Evolutionary conservation across 768 basidiomycete species (phyloP), one percentile per base, ranked within the genome.

Genomic region (Coprinopsis marcescibilis): DNA sequence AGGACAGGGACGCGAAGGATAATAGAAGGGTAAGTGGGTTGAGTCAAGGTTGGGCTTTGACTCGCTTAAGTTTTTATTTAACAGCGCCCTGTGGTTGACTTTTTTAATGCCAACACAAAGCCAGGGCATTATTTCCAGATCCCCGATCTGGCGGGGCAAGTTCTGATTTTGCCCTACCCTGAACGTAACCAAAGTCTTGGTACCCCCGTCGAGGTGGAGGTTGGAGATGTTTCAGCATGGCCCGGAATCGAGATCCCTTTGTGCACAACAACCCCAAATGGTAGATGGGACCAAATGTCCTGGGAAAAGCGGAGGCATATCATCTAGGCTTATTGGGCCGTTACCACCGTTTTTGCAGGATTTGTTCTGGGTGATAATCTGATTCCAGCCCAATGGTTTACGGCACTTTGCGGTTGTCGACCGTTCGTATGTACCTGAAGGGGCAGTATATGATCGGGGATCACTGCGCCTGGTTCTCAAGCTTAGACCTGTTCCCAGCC

Each of bases 11-110:
- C n/a, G n/a, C n/a, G n/a, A 20, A 43, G 24, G 63, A 70, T 69
- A 60, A 71, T 75, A 71, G 72, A n/a, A n/a, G n/a, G n/a, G n/a
- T n/a, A n/a, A n/a, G n/a, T n/a, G 76, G 72, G 69, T 71, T 69
- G 65, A 58, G 67, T 72, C 68, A 67, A 62, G 65, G 64, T 60
- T 46, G 45, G 54, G 54, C 50, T 54, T 56, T 58, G 60, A 56
- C 60, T 46, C 57, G 50, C 57, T 58, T 52, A 55, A 52, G 56
- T 62, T 58, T 66, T 72, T 72, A 72, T 72, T 72, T 66, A 53
- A 57, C 59, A 63, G 61, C 64, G 65, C 64, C 62, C 56, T 40
- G 35, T 36, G 35, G 50, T 55, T 62, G 57, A 65, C 60, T 65
- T 63, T 58, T 60, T 53, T 60, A 52, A 55, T 63, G 59, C 59